phyloP scores from a whole-genome alignment of 2,329 filamentous ascomycete species.

The Neophaeococcomyces aloes region DNA sequence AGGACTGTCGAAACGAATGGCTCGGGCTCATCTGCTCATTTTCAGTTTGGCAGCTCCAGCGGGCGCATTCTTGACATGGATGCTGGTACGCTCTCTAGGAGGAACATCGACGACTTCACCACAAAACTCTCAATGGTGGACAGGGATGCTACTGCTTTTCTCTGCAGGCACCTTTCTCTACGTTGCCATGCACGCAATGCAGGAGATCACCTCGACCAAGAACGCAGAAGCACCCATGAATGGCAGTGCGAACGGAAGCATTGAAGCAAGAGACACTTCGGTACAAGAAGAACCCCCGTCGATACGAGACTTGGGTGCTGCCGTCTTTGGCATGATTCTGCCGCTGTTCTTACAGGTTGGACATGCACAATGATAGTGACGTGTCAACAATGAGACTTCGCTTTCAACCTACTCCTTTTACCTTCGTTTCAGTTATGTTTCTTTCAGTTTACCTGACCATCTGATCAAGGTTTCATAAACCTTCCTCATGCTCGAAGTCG shows the following conservation, averaged over 20 bases:
- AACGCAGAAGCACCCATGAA: constrained; percentile 31
- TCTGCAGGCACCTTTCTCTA: constrained; percentile 95
- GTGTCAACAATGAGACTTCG: no score
- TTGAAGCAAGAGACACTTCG: constrained; percentile 25
- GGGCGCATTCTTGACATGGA: constrained; percentile 74
- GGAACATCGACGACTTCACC: constrained; percentile 43
- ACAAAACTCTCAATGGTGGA: constrained; percentile 68
- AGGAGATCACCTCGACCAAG: constrained; percentile 45
- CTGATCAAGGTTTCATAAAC: no score
- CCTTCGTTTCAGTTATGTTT: no score
- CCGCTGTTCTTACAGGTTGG: constrained; percentile 39
- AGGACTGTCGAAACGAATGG: constrained; percentile 75
- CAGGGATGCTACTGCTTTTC: constrained; percentile 86
- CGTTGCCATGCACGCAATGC: constrained; percentile 97
- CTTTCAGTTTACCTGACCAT: no score
- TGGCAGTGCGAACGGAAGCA: constrained; percentile 34
- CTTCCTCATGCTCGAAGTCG: no score
- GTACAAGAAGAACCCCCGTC: constrained; percentile 29
- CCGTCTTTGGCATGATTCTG: constrained; percentile 38
- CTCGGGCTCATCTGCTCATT: constrained; percentile 72
- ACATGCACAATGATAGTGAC: constrained; percentile 32
- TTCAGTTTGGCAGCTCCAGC: constrained; percentile 86
- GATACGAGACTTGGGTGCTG: constrained; percentile 36
- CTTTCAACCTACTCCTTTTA: no score
- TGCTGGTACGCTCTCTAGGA: constrained; percentile 61